Base-by-base conservation (phyloP, 2,329 filamentous ascomycete genomes). In the Westerdykella sp. region DNA sequence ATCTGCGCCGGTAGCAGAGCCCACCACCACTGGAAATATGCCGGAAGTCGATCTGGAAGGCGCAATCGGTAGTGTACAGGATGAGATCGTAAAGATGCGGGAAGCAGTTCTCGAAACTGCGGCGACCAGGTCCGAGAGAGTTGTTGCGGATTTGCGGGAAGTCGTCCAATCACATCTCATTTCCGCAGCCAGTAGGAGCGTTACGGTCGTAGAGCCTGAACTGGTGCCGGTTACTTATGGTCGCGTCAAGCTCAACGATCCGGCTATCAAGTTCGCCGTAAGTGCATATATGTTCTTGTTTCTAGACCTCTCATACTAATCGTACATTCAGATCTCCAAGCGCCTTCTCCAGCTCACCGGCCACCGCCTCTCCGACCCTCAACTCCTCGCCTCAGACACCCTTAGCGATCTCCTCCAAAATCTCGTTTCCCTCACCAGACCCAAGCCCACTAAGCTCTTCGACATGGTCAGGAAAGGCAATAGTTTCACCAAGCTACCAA, bases 301-400 rank as follows among this genome's bases (percentile, higher is more conserved):
- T 31, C 57, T 42, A 7, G 22, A 37, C 14, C 28, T 22, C 41
- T 40, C 28, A 14, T 5, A 40, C 40, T 41, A 47, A 60, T 40
- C 46, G 44, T n/a, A 13, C 25, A 16, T 25, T 21, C 53, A 96
- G 90, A 76, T 93, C 51, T 72, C 83, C 57, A 95, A 95, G 70
- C 83, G 87, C 46, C 72, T 89, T 48, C 80, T 84, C 64, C 85
- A 93, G 64, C 74, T 95, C 47, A 90, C 84, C n/a, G 87, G 87
- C 47, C 79, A 82, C 48, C 78, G 80, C 46, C 73, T 95, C 51
- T 74, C 85, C 13, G 91, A 96, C 67, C 73, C 79, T 37, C 76
- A 78, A 53, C 76, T 94, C 16, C 56, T 63, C 35, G 51, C 55
- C 13, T 48, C 62, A 42, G 51, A 50, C 21, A 69, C 65, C 10